Evolutionary conservation across 108 stramenopile species (phyloP).

Genomic region (Cylindrotheca closterium): DNA sequence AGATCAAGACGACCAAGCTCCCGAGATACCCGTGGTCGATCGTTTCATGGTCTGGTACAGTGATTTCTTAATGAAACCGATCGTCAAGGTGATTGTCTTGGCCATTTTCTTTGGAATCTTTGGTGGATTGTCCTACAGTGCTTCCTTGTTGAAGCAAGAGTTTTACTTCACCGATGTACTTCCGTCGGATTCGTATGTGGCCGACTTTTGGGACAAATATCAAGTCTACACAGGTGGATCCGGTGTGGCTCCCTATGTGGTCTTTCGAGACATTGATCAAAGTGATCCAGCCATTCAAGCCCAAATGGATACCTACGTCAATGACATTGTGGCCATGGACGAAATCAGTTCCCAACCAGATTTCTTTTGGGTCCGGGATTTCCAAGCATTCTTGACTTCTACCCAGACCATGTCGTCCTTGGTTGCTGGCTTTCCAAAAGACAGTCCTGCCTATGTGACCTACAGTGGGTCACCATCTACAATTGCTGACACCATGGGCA

Average conservation of each 20-base stretch:
- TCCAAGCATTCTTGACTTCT: constrained; percentile 11
- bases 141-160: constrained; percentile 5
- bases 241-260: constrained; percentile 3
- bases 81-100: constrained; percentile 26
- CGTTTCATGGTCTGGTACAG: constrained; percentile 23
- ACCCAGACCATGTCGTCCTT: neutral
- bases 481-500: neutral
- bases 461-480: no score
- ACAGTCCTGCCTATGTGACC: neutral
- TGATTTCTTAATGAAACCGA: constrained; percentile 10
- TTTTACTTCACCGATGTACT: constrained; percentile 27
- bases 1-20: constrained; percentile 1
- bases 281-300: constrained; percentile 8
- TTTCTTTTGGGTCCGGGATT: constrained; percentile 34
- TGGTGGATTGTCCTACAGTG: constrained; percentile 26
- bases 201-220: neutral
- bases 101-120: constrained; percentile 15
- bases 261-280: constrained; percentile 33
- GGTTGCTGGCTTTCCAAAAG: neutral
- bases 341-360: constrained; percentile 8
- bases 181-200: constrained; percentile 4
- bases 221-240: constrained; percentile 14
- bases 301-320: constrained; percentile 26
- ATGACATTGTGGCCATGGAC: constrained; percentile 20
- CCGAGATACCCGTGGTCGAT: constrained; percentile 5